Base-by-base conservation (phyloP, 345 rosid species). In the Citropsis articulata region DNA sequence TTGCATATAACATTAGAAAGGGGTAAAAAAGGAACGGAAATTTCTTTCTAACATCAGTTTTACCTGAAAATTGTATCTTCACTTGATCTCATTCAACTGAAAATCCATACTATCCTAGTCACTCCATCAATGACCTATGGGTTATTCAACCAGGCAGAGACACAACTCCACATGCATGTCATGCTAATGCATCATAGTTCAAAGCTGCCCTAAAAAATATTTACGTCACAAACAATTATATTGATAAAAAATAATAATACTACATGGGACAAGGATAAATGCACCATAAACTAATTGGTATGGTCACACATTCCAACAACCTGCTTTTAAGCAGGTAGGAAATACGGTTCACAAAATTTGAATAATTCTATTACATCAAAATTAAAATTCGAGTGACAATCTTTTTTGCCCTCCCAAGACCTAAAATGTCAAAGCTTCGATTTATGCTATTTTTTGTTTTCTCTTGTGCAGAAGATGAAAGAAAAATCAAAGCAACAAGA, bases 91-190 rank as follows among this genome's bases (percentile, higher is more conserved):
- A 73, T 53, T 64, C 72, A 67, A 72, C 50, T 61, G 71, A 53
- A 69, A 72, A 77, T 76, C 73, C 84, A 81, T 72, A 80, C 69
- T 69, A 77, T 30, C 75, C 75, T 60, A 68, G n/a, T 63, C 53
- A 70, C 28, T 66, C 69, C 76, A 73, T 74, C 72, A 69, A 69
- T 77, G 48, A 67, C 72, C 66, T 27, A 68, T 40, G 40, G 50
- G 76, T 69, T 74, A 62, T 69, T 77, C 78, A 78, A 69, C 72
- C 72, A 62, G 31, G 73, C 77, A 76, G 72, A 75, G 64, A 66
- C 60, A 72, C 82, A 79, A 71, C 73, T 66, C 66, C 42, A 62
- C 76, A 30, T 68, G 78, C 80, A 65, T 33, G 57, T 53, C 50
- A 72, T 77, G 66, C 78, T 73, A 73, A 72, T 53, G 81, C 75